A percentile compares a stretch with the other conserved stretches of the same genome.
phyloP scores from a whole-genome alignment of 2,329 filamentous ascomycete species.

The Paraphaeosphaeria sporulosa region DNA sequence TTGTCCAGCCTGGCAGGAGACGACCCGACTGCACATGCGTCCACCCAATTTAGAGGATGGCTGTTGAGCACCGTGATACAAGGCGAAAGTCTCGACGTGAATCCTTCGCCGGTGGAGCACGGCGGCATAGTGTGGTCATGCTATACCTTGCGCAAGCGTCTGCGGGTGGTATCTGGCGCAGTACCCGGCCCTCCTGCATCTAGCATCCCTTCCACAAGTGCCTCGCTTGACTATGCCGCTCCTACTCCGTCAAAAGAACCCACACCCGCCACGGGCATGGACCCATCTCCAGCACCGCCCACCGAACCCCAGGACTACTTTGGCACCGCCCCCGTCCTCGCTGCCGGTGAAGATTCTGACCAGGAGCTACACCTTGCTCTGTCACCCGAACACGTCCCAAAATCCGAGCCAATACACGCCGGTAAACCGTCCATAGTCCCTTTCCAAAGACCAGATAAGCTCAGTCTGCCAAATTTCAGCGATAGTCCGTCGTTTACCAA shows the following conservation, averaged over 20 bases:
- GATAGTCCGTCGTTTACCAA: conserved; percentile 43
- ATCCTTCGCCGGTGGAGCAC: conserved; percentile 61
- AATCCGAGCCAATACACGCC: neutral
- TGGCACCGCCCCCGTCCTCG: conserved; percentile 38
- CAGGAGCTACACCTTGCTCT: conserved; percentile 23
- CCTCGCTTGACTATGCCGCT: conserved; percentile 36
- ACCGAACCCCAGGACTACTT: conserved; percentile 54
- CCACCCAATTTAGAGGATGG: conserved; percentile 72
- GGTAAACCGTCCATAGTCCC: neutral
- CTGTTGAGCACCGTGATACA: conserved; percentile 64
- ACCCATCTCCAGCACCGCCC: conserved; percentile 21
- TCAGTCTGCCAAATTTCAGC: conserved; percentile 31
- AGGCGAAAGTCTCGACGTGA: conserved; percentile 61
- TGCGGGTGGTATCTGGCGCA: conserved; percentile 71
- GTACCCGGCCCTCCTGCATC: conserved; percentile 19
- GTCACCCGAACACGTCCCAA: conserved; percentile 15
- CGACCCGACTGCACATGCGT: conserved; percentile 46
- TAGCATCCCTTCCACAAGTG: conserved; percentile 45
- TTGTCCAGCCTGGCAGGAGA: conserved; percentile 31
- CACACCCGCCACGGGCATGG: conserved; percentile 17
- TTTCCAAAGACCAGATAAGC: conserved; percentile 22
- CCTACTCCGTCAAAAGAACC: conserved; percentile 32
- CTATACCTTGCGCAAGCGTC: conserved; percentile 71
- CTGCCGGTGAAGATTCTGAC: conserved; percentile 14
- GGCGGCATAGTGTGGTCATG: conserved; percentile 74